A percentile compares a stretch with the other conserved stretches of the same genome.
phyloP scores from a whole-genome alignment of 2,329 filamentous ascomycete species.

The Neopestalotiopsis rosae region DNA sequence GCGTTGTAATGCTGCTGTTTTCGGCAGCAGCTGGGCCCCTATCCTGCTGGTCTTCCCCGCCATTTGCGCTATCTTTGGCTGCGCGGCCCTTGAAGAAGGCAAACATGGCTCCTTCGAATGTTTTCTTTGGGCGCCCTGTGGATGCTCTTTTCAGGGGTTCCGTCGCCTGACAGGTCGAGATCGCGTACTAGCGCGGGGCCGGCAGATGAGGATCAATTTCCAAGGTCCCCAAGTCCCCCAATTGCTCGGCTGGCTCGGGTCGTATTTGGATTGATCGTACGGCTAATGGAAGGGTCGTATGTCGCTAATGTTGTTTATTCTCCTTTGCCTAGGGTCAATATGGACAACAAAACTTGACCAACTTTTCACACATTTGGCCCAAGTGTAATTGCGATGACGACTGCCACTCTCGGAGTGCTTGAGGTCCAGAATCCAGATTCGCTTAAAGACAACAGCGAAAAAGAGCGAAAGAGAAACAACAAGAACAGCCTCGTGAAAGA shows the following conservation, averaged over 20 bases:
- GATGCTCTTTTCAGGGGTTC: neutral
- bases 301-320: neutral
- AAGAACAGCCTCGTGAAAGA: neutral
- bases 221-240: neutral
- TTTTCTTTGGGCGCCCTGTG: neutral
- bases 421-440: no score
- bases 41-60: constrained; percentile 13
- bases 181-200: constrained; percentile 11
- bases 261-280: neutral
- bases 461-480: neutral
- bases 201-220: constrained; percentile 15
- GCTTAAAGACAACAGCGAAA: no score
- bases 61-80: constrained; percentile 10
- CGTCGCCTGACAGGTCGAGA: constrained; percentile 5
- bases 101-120: constrained; percentile 2
- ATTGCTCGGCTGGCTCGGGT: neutral
- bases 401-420: no score
- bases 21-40: constrained; percentile 7
- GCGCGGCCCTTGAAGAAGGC: constrained; percentile 16
- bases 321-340: neutral
- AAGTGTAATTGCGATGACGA: no score
- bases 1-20: neutral
- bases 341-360: neutral
- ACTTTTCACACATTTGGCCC: neutral
- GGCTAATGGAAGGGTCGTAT: constrained; percentile 2